Evolutionary conservation across 2,329 filamentous ascomycete species (phyloP), one percentile per base, ranked within the genome.

Genomic region (Eurotiales sp.): DNA sequence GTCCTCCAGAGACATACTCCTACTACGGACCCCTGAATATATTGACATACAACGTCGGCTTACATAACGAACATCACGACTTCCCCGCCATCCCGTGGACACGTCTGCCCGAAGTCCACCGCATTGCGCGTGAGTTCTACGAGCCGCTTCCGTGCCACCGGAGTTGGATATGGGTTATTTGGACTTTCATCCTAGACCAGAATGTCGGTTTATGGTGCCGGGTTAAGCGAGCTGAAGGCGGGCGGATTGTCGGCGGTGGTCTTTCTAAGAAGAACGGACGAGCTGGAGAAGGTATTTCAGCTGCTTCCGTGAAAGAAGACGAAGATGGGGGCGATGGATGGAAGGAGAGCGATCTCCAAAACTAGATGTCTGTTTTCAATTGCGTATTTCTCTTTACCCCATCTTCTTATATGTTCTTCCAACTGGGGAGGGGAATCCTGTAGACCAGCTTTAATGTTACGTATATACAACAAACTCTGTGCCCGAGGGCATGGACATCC

Each of bases 21-120:
- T 99, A 99, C 80, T 99, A 99, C 68, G 93, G 93, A 0, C 83
- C 87, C 0, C 80, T 97, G 58, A 99, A 99, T 74, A 73, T 90
- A 62, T 73, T 99, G 45, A 96, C 91, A 1, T 99, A 97, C 78
- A 99, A 99, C 62, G 93, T 99, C 41, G 93, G 93, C 48, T 76
- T 96, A 64, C 93, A 99, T 77, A 99, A 99, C 68, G 93, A 99
- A 77, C 93, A 99, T 72, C 93, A 99, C 70, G 93, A 99, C 71
- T 99, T 99, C 74, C 93, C 93, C 10, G 93, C 93, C 43, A 83
- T 99, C 42, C 92, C 93, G 0, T 99, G 93, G 93, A 96, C 90
- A 8, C 80, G 87, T 27, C 79, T 99, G 34, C 87, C 85, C 50
- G 79, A 78, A 64, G 77, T 99, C 49, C 84, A 91, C 64, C 74